These are phyloP conservation scores for Dactylonectria estremocensis DNA, from an alignment of 2,329 filamentous ascomycete genomes.

Conservation along the genomic window DNA sequence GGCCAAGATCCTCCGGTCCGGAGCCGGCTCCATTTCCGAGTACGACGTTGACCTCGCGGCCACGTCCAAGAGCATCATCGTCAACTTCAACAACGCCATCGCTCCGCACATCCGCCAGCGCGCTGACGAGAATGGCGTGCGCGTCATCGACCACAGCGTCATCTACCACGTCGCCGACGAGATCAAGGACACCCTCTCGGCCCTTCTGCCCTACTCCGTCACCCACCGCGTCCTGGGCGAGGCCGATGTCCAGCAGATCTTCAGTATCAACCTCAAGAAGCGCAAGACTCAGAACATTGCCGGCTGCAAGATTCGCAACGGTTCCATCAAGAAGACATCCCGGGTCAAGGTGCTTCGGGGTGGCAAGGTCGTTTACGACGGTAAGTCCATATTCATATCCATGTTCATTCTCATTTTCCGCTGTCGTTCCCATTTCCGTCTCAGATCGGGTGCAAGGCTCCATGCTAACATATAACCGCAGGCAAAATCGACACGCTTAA, in stretches of 20 bases:
- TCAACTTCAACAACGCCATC: conserved; percentile 88
- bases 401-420: conserved; percentile 4
- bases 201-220: conserved; percentile 77
- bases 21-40: conserved; percentile 84
- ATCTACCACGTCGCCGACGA: conserved; percentile 87
- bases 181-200: conserved; percentile 77
- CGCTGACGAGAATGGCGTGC: conserved; percentile 80
- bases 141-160: conserved; percentile 87
- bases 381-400: conserved; percentile 67
- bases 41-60: conserved; percentile 92
- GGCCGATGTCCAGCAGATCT: conserved; percentile 86
- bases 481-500: conserved; percentile 87
- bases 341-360: conserved; percentile 81
- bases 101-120: conserved; percentile 77
- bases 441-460: background rate
- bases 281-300: conserved; percentile 82
- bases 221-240: conserved; percentile 85
- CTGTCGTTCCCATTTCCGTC: too few species aligned
- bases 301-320: conserved; percentile 90
- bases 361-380: conserved; percentile 83
- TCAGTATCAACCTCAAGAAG: conserved; percentile 85
- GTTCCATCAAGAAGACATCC: conserved; percentile 74
- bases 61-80: conserved; percentile 80
- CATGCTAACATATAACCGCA: conserved; percentile 55
- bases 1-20: conserved; percentile 82